phyloP scores from a whole-genome alignment of 345 rosid species.

The Firmiana major region DNA sequence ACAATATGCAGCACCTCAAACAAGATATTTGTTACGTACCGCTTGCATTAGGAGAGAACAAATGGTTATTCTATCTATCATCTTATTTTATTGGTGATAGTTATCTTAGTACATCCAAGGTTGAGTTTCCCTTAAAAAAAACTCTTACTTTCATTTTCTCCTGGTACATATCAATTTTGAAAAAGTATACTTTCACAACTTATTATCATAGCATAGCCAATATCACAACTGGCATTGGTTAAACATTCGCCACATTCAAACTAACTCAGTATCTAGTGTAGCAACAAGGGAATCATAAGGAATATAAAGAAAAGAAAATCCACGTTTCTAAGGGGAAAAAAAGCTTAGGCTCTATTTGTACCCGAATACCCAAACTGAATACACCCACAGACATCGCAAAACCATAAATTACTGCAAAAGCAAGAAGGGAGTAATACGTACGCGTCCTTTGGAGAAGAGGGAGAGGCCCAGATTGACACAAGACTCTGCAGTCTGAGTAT shows the following conservation, averaged over 20 bases:
- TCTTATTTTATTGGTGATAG: too few species aligned
- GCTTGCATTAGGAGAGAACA: background rate
- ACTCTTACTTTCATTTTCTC: too few species aligned
- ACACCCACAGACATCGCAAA: background rate
- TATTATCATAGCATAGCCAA: background rate
- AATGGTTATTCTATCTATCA: too few species aligned
- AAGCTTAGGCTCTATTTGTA: background rate
- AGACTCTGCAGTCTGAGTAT: conserved; percentile 64
- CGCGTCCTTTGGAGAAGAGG: conserved; percentile 81
- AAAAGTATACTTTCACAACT: background rate
- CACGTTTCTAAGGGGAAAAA: background rate
- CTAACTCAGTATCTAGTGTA: background rate
- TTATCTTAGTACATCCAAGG: too few species aligned
- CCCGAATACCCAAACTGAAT: background rate
- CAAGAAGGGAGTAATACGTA: conserved; percentile 1
- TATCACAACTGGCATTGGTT: background rate
- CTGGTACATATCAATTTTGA: too few species aligned
- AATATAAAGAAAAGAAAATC: background rate
- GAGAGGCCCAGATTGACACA: conserved; percentile 87
- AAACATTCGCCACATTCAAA: background rate
- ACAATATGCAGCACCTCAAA: background rate
- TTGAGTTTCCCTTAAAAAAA: too few species aligned
- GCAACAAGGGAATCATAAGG: background rate
- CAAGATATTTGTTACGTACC: background rate
- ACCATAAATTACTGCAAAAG: background rate